Base-by-base conservation (phyloP, 2,329 filamentous ascomycete genomes). In the Colletotrichum sp. region DNA sequence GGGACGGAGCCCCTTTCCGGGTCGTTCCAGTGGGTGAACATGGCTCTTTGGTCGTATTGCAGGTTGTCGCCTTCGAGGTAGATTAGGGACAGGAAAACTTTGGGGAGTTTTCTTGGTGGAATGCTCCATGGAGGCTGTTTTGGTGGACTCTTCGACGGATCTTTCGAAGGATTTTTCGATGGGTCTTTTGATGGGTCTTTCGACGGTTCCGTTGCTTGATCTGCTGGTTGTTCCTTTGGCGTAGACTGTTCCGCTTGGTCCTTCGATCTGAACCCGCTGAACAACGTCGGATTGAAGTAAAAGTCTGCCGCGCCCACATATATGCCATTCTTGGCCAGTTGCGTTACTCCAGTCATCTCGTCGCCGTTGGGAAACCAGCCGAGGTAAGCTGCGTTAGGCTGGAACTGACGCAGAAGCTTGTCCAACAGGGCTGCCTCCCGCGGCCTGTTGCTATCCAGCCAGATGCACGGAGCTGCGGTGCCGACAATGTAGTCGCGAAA, bases 51-150 rank as follows among this genome's bases (percentile, higher is more conserved):
- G 32, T 66, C 27, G 30, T 72, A 72, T 22, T 72, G 69, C 5
- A 72, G 30, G 61, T 72, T 72, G 25, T 72, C 69, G 2, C 69
- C 69, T n/a, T 72, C 69, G 19, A 72, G 69, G 19, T 72, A 72
- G 25, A 67, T 48, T 2, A 72, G 69, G 8, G n/a, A 72, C 8
- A 72, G 28, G 32, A 57, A 36, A 5, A 66, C 69, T 25, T 67
- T 72, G 2, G 68, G 19, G 3, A 12, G 25, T 13, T 36, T 64
- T 19, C 28, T 22, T 5, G 68, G 36, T 3, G 68, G 68, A 19
- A 39, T 59, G n/a, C 44, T 19, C 44, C 65, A 55, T 9, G 44
- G 39, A 3, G 64, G 64, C 19, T 22, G n/a, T 27, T 30, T 25
- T 7, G 27, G 39, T 16, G 28, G 65, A 11, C 7, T 13, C 22